These are phyloP conservation scores for Geotrichum histeridarum DNA, from an alignment of 1,139 yeast species.

Conservation along the genomic window DNA sequence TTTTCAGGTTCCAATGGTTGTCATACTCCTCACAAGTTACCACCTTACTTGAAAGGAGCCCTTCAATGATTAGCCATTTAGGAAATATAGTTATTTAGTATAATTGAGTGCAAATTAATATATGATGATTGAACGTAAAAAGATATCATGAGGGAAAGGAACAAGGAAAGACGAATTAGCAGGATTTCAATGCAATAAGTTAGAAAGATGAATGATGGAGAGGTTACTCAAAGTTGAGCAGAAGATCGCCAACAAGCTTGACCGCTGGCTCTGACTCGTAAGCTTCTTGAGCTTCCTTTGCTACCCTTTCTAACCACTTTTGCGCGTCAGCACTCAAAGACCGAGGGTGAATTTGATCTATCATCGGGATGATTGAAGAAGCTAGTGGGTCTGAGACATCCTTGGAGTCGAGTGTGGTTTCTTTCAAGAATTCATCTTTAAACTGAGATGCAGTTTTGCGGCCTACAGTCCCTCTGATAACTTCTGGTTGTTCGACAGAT, in stretches of 20 bases:
- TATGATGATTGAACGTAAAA: too few relatives aligned
- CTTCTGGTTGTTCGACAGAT: slow-evolving; percentile 28
- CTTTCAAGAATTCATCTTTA: slow-evolving; percentile 5
- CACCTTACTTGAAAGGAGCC: too few relatives aligned
- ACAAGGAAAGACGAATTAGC: too few relatives aligned
- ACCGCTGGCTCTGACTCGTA: slow-evolving; percentile 25
- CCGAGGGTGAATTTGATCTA: slow-evolving; percentile 7
- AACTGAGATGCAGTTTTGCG: slow-evolving; percentile 5
- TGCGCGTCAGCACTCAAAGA: slow-evolving; percentile 20
- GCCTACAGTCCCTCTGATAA: slow-evolving; percentile 12
- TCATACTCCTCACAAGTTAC: too few relatives aligned
- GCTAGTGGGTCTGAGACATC: not conserved
- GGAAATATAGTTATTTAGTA: too few relatives aligned
- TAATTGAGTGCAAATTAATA: too few relatives aligned
- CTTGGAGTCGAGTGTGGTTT: not conserved
- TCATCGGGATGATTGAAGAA: slow-evolving; percentile 1
- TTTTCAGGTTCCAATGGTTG: too few relatives aligned
- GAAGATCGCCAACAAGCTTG: slow-evolving; percentile 24
- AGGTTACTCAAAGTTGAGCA: slow-evolving; percentile 22
- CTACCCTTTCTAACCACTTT: slow-evolving; percentile 22
- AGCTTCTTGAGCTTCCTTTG: slow-evolving; percentile 24
- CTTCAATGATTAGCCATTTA: too few relatives aligned
- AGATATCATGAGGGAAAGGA: too few relatives aligned
- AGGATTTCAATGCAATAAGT: not conserved
- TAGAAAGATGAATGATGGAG: not conserved